Evolutionary conservation across 1,284 basidiomycete genomes (phyloP).

Genomic region (Pulveroboletus sp.): DNA sequence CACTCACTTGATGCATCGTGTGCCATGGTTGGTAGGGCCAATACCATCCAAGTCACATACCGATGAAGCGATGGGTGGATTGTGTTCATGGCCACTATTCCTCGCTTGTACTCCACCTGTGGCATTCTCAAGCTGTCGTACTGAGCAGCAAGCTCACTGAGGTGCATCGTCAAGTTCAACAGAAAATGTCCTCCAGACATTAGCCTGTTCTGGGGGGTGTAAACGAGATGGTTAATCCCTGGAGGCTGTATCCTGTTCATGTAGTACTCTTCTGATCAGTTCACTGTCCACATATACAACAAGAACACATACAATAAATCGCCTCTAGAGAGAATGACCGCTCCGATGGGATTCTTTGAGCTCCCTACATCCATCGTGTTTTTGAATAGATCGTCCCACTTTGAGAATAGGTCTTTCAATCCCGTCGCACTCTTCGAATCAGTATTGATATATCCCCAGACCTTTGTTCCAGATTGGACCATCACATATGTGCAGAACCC

Average conservation of each 20-base stretch:
- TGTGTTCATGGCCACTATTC: not conserved
- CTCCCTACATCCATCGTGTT: no score
- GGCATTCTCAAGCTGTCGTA: no score
- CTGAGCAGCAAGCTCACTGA: no score
- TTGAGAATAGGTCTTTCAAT: not conserved
- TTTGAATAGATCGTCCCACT: not conserved
- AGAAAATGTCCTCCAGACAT: no score
- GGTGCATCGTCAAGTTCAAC: no score
- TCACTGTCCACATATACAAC: not conserved
- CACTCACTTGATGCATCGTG: not conserved
- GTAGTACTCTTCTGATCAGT: not conserved
- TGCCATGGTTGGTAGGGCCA: not conserved
- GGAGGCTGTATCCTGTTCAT: not conserved
- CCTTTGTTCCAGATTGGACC: fast-evolving
- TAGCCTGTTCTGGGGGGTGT: not conserved
- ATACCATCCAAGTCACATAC: not conserved
- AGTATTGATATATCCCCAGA: not conserved
- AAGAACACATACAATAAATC: not conserved
- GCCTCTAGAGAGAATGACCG: not conserved
- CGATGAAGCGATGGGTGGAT: not conserved
- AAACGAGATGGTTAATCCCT: not conserved
- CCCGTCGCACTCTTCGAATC: fast-evolving
- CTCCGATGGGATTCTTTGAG: not conserved
- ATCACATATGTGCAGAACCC: not conserved
- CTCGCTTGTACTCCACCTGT: no score